Percentiles rank a stretch among this genome's conserved stretches.
Conservation (phyloP, 202 grass and related monocot species). For the Cymbopogon flexuosus region DNA sequence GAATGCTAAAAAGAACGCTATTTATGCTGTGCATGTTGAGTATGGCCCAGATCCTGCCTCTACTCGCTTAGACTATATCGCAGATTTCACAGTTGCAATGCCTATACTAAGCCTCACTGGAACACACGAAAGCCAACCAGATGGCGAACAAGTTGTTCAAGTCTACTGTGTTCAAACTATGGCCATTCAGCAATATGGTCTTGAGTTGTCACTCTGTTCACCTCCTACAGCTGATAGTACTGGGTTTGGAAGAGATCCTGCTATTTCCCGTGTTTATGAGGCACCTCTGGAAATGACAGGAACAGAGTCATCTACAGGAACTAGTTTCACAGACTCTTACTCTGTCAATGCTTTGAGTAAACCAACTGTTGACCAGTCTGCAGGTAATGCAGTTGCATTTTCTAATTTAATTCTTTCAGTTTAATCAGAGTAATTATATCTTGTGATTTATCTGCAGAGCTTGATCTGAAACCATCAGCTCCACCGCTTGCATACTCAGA, state of each 20-base stretch:
- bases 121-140: slow-evolving; percentile 58
- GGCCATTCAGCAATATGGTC: slow-evolving; percentile 95
- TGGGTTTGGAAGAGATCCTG: slow-evolving; percentile 58
- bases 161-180: slow-evolving; percentile 98
- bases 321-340: slow-evolving; percentile 37
- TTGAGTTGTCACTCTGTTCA: slow-evolving; percentile 86
- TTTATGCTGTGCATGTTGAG: slow-evolving; percentile 95
- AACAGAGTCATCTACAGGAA: slow-evolving; percentile 37
- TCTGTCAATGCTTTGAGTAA: slow-evolving; percentile 35
- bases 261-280: slow-evolving; percentile 48
- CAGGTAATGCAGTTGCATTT: slow-evolving; percentile 32
- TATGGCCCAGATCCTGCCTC: slow-evolving; percentile 68
- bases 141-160: slow-evolving; percentile 88
- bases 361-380: slow-evolving; percentile 27
- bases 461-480: slow-evolving; percentile 68
- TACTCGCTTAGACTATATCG: slow-evolving; percentile 86
- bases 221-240: slow-evolving; percentile 60
- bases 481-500: slow-evolving; percentile 53
- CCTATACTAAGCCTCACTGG: slow-evolving; percentile 95
- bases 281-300: slow-evolving; percentile 45
- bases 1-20: slow-evolving; percentile 98
- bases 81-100: slow-evolving; percentile 98
- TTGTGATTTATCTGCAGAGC: slow-evolving; percentile 50
- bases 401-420: slow-evolving; percentile 24
- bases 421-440: slow-evolving; percentile 37